Evolutionary conservation across 2,329 filamentous ascomycete species (phyloP).

Genomic region (Phoma sp.): DNA sequence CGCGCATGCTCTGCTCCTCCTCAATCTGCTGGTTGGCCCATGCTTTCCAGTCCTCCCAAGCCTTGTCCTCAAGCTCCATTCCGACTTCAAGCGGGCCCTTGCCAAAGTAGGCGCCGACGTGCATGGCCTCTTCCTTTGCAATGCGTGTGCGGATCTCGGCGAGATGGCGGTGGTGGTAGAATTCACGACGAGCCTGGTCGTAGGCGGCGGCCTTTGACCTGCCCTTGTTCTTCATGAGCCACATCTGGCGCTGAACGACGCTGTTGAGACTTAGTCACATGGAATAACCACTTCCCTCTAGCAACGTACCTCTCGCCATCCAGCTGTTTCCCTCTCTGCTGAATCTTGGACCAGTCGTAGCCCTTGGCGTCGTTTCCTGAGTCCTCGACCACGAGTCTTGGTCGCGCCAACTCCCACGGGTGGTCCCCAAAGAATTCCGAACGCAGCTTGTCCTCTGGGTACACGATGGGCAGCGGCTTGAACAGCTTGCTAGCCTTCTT

Average conservation of each 20-base stretch:
- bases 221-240: slow-evolving; percentile 67
- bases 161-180: slow-evolving; percentile 81
- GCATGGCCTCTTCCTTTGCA: slow-evolving; percentile 83
- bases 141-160: slow-evolving; percentile 84
- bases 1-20: slow-evolving; percentile 54
- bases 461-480: slow-evolving; percentile 76
- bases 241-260: slow-evolving; percentile 90
- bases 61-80: slow-evolving; percentile 79
- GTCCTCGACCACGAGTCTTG: slow-evolving; percentile 81
- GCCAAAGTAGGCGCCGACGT: slow-evolving; percentile 88
- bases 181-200: slow-evolving; percentile 85
- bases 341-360: slow-evolving; percentile 80
- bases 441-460: slow-evolving; percentile 83
- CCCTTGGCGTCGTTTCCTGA: slow-evolving; percentile 80
- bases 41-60: slow-evolving; percentile 82
- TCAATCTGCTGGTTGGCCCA: slow-evolving; percentile 70
- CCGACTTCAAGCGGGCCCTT: slow-evolving; percentile 75
- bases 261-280: slow-evolving; percentile 53
- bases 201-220: slow-evolving; percentile 75
- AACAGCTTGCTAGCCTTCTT: slow-evolving; percentile 76
- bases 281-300: background rate
- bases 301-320: slow-evolving; percentile 77
- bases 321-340: slow-evolving; percentile 75
- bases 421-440: slow-evolving; percentile 88
- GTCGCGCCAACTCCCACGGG: slow-evolving; percentile 94